Conservation (phyloP, 176 grass and related monocot species). For the Dendrocalamus sinicus region DNA sequence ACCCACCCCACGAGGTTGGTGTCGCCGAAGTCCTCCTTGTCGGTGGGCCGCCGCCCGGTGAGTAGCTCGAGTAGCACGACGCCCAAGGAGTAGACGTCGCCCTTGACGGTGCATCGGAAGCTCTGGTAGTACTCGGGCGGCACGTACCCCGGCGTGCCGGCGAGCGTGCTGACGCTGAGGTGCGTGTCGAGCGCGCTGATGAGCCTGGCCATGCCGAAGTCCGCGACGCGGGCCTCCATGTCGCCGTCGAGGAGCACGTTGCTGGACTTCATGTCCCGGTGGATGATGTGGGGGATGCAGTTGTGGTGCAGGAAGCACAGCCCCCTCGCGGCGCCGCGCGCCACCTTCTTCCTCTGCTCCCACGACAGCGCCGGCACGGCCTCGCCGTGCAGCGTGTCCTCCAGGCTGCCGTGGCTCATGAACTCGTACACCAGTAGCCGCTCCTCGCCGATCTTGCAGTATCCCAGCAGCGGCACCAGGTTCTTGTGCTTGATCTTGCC, state of each 20-base stretch:
- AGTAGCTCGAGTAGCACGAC: conserved; percentile 88
- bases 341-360: conserved; percentile 65
- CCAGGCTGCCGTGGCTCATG: conserved; percentile 89
- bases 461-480: conserved; percentile 79
- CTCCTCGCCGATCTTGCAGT: conserved; percentile 98
- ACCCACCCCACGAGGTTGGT: conserved; percentile 93
- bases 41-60: conserved; percentile 76
- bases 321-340: conserved; percentile 70
- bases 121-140: conserved; percentile 99
- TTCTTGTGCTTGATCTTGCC: conserved; percentile 97
- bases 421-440: conserved; percentile 92
- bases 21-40: conserved; percentile 97
- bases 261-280: conserved; percentile 99
- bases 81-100: conserved; percentile 95
- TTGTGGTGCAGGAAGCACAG: conserved; percentile 97
- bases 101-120: conserved; percentile 90
- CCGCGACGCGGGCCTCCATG: conserved; percentile 82
- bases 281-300: conserved; percentile 99
- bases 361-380: conserved; percentile 32
- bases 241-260: conserved; percentile 80
- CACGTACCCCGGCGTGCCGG: conserved; percentile 91
- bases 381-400: conserved; percentile 70
- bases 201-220: conserved; percentile 93
- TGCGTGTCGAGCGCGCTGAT: conserved; percentile 91
- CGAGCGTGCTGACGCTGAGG: conserved; percentile 93